Evolutionary conservation across 2,329 filamentous ascomycete species (phyloP).

Genomic region (Cladophialophora bantiana): DNA sequence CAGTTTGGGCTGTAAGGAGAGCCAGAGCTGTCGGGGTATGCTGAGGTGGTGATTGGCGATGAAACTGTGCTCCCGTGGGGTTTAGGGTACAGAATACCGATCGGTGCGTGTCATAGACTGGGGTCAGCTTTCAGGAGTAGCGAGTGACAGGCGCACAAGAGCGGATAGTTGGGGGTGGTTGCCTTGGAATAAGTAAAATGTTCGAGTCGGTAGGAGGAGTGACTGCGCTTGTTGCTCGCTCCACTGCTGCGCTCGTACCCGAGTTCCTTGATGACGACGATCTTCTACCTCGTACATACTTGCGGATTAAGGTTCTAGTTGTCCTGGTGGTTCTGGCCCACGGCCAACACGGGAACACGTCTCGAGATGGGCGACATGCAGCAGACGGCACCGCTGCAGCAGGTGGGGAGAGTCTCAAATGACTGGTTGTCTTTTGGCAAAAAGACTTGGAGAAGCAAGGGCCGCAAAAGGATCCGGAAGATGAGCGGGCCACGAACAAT

Average conservation of each 20-base stretch:
- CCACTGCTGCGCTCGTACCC: background rate
- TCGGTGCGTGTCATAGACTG: background rate
- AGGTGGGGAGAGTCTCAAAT: background rate
- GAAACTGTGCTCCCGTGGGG: background rate
- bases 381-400: background rate
- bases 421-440: background rate
- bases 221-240: background rate
- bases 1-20: constrained; percentile 17
- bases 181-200: background rate
- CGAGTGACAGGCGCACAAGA: background rate
- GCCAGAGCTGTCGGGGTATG: background rate
- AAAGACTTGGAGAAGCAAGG: constrained; percentile 1
- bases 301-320: background rate
- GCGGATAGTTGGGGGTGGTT: background rate
- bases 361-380: constrained; percentile 6
- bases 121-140: constrained; percentile 4
- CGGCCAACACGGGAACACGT: constrained; percentile 1
- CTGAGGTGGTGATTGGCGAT: constrained; percentile 8
- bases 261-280: constrained; percentile 5
- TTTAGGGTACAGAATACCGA: background rate
- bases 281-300: background rate
- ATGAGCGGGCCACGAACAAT: constrained; percentile 7
- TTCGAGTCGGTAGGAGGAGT: background rate
- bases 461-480: constrained; percentile 13
- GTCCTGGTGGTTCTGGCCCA: background rate